Evolutionary conservation across 257 asterid species (phyloP).

Genomic region (Catharanthus roseus): DNA sequence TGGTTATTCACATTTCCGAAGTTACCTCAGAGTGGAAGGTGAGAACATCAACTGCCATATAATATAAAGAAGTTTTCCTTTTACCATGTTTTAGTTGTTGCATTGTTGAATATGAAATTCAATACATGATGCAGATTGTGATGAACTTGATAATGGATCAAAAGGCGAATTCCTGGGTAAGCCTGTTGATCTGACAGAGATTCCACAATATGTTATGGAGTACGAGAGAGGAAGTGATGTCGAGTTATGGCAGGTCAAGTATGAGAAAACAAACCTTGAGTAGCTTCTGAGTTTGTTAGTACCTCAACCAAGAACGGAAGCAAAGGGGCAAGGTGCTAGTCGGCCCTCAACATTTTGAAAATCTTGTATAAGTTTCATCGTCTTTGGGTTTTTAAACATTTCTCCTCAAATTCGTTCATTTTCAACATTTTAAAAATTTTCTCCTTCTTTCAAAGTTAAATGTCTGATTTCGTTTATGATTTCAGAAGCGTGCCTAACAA

Average conservation of each 20-base stretch:
- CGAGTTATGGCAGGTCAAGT: conserved; percentile 77
- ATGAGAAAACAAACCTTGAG: conserved; percentile 3
- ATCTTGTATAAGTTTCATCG: too few species aligned
- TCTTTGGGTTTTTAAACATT: too few species aligned
- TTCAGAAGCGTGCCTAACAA: too few species aligned
- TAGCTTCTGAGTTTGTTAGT: not conserved
- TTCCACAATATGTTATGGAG: conserved; percentile 62
- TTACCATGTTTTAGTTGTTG: not conserved
- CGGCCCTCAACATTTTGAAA: too few species aligned
- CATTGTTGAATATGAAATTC: not conserved
- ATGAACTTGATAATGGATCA: conserved; percentile 21
- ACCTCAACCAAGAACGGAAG: too few species aligned
- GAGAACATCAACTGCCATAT: conserved; percentile 13
- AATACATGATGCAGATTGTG: conserved; percentile 32
- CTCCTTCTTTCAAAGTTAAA: too few species aligned
- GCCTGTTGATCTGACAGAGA: conserved; percentile 44
- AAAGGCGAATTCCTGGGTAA: conserved; percentile 41
- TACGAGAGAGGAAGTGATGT: conserved; percentile 73
- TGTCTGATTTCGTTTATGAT: too few species aligned
- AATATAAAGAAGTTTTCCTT: not conserved
- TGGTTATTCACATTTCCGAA: conserved; percentile 76
- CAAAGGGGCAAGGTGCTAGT: too few species aligned
- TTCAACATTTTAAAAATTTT: too few species aligned
- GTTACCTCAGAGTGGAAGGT: conserved; percentile 48
- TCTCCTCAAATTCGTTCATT: too few species aligned